Conservation (phyloP, 441 rosid species). For the Pelargonium australe region DNA sequence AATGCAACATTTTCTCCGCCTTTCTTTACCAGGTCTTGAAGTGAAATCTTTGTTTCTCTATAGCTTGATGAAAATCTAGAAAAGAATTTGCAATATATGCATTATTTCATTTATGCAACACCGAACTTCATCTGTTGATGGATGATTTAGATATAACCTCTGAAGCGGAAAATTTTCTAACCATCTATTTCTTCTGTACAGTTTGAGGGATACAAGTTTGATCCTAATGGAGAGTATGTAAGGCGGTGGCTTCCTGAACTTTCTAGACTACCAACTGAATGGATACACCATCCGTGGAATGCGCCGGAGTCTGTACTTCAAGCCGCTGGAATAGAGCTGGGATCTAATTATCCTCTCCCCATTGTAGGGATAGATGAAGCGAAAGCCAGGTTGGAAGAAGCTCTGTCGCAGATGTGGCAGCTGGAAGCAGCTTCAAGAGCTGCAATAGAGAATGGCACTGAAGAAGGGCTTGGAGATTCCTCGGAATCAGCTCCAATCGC, state of each 20-base stretch:
- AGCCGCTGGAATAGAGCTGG: conserved; percentile 94
- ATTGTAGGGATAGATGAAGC: conserved; percentile 79
- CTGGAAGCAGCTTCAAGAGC: conserved; percentile 92
- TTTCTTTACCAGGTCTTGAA: too few relatives aligned
- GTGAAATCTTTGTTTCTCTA: too few relatives aligned
- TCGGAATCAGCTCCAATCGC: conserved; percentile 52
- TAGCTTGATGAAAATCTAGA: too few relatives aligned
- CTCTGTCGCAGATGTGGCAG: conserved; percentile 89
- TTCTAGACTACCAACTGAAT: conserved; percentile 92
- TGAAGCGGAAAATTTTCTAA: background rate
- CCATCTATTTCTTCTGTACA: conserved; percentile 17
- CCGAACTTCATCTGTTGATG: too few relatives aligned
- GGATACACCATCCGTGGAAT: conserved; percentile 99
- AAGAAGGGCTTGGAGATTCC: conserved; percentile 98
- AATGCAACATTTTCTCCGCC: too few relatives aligned
- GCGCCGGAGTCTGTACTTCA: conserved; percentile 86
- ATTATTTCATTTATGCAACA: too few relatives aligned
- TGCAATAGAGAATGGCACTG: conserved; percentile 78
- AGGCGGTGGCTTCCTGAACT: conserved; percentile 97
- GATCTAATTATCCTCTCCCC: conserved; percentile 90
- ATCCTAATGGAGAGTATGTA: conserved; percentile 86
- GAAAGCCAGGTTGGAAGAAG: conserved; percentile 71
- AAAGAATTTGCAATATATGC: too few relatives aligned
- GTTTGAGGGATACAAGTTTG: conserved; percentile 90
- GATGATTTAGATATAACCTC: too few relatives aligned